Evolutionary conservation across 2,329 filamentous ascomycete species (phyloP), one percentile per base, ranked within the genome.

Genomic region (Plectosphaerella cucumerina): DNA sequence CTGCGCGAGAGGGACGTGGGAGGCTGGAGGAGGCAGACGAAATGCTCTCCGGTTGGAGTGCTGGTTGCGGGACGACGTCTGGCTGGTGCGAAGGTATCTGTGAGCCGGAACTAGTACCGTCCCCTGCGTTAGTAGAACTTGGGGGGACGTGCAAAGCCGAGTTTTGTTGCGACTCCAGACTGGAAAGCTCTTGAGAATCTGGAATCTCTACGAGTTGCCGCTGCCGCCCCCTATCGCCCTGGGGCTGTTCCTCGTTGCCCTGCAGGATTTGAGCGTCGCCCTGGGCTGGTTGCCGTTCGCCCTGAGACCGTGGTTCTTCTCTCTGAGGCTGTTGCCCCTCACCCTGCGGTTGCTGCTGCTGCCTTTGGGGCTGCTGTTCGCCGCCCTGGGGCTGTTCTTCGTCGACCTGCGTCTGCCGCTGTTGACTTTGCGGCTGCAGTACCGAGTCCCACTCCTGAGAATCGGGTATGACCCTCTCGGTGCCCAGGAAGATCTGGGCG

Each of bases 391-490:
- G 26, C 8, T 31, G 26, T 11, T 31, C 26, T 31, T 42, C 20
- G 37, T 5, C n/a, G 9, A 8, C 9, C n/a, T 17, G 37, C 9
- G 14, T 42, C n/a, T 17, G 37, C 37, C 15, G 37, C 37, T 17
- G 37, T 14, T 17, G 20, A 9, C n/a, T 42, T 14, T 42, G 37
- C 9, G 37, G 9, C 4, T 42, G 37, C 9, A 5, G 21, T 11
- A 9, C 15, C 6, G 22, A n/a, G 15, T 45, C 43, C 33, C 31
- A 39, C 18, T 70, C 72, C 52, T 76, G 71, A 1, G 74, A 77
- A 52, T 76, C 73, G 0, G 71, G 71, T 21, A 77, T 70, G 4
- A 70, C 74, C 22, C 57, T 56, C 49, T 66, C 63, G 50, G 66
- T 72, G 5, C 20, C 54, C 50, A 73, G 48, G 11, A 58, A 50